Base-by-base conservation (phyloP, 2,329 filamentous ascomycete genomes). In the Sporothrix pallida region DNA sequence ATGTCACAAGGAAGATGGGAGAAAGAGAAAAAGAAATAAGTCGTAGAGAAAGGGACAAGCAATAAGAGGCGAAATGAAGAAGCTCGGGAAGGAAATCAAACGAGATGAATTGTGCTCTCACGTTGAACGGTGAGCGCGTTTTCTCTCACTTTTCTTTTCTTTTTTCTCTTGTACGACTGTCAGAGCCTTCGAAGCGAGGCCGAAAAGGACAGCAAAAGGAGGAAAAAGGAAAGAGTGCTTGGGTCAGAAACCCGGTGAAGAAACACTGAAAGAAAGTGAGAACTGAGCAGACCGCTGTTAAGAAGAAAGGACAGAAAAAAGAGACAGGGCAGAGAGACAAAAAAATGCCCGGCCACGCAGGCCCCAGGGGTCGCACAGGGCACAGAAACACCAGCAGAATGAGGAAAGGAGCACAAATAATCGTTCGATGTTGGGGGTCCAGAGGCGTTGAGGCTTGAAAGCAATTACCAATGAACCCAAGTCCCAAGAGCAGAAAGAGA, bases 121-220 rank as follows among this genome's bases (percentile, higher is more conserved):
- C 31, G 31, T 37, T 37, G 31, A 37, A 37, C 31, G 31, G 31
- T 63, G 44, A 67, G 62, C 62, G 62, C 9, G 44, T 68, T 68
- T 50, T 15, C n/a, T 37, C 13, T 60, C 31, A 37, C 13, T 37
- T 60, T n/a, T 15, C 10, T 15, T 60, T 31, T 31, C 17, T 50
- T 31, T 26, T 68, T 48, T 20, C 37, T 1, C 17, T 15, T 46
- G 60, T 65, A n/a, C 37, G 46, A 65, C 60, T 23, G 60, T 65
- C 37, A 46, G 60, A 65, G 46, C 10, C 60, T 23, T 37, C 44
- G 20, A 68, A 68, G 63, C 44, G 63, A 68, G 44, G 60, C 37
- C 60, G 58, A 46, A 20, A 63, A 20, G 37, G 60, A 10, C 15
- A 23, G 31, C 10, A 17, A 10, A 20, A 5, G 13, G 15, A 44